These are phyloP conservation scores for Halenospora varia DNA, from an alignment of 495 filamentous ascomycete species.

Conservation along the genomic window DNA sequence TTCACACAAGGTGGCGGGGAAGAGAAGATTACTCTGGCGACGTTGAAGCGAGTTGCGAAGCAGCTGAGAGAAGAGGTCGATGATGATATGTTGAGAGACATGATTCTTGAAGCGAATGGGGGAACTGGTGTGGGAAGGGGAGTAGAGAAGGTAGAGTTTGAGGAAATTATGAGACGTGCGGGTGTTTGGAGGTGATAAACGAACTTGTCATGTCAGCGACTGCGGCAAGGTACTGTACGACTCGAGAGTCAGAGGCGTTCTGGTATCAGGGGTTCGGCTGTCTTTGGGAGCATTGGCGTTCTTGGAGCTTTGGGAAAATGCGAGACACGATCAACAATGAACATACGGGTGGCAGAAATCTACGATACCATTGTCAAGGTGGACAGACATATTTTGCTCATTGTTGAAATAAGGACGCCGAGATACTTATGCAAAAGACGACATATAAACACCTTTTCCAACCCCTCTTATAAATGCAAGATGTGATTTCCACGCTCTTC, in stretches of 20 bases:
- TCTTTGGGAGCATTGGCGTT: too few species aligned
- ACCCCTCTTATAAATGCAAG: constrained; percentile 5
- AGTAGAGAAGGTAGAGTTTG: constrained; percentile 76
- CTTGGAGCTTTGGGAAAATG: too few species aligned
- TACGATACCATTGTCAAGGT: background rate
- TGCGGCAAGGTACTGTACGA: too few species aligned
- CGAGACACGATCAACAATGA: background rate
- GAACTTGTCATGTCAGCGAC: too few species aligned
- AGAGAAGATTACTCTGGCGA: constrained; percentile 63
- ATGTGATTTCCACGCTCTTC: constrained; percentile 1
- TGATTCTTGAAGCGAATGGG: constrained; percentile 90
- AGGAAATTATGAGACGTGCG: constrained; percentile 78
- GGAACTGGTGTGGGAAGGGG: constrained; percentile 66
- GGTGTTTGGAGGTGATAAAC: constrained; percentile 51
- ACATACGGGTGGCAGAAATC: background rate
- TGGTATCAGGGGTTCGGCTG: background rate
- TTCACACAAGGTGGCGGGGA: constrained; percentile 53
- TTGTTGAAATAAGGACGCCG: constrained; percentile 11
- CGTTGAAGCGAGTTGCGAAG: constrained; percentile 74
- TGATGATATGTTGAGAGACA: constrained; percentile 80
- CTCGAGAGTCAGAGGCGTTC: too few species aligned
- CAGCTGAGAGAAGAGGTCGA: constrained; percentile 76
- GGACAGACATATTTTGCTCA: background rate
- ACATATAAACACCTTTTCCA: constrained; percentile 15
- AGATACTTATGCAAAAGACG: constrained; percentile 13